Percentiles rank a stretch among this genome's conserved stretches.
Evolutionary conservation across 1,139 yeast genomes (phyloP).

Genomic region (Blastobotrys aristatus): DNA sequence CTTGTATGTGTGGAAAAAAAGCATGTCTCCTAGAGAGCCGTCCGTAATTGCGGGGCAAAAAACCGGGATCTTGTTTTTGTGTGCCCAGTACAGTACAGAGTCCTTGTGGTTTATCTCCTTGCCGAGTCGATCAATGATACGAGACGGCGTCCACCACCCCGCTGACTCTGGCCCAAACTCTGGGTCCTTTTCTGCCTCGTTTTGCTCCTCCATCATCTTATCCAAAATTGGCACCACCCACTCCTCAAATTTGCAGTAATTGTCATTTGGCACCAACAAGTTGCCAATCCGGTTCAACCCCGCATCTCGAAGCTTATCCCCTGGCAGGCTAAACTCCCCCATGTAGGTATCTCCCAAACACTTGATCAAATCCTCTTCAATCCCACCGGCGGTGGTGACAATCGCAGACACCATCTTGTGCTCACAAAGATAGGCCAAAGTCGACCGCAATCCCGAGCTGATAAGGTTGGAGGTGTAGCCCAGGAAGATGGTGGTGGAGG

Average conservation of each 20-base stretch:
- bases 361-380: conserved; percentile 94
- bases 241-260: conserved; percentile 94
- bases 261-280: conserved; percentile 92
- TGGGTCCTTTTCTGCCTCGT: conserved; percentile 47
- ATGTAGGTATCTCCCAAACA: conserved; percentile 92
- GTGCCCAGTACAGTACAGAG: conserved; percentile 97
- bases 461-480: conserved; percentile 97
- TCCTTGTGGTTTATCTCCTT: conserved; percentile 90
- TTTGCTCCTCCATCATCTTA: conserved; percentile 83
- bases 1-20: conserved; percentile 95
- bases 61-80: conserved; percentile 89
- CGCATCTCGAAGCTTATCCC: conserved; percentile 77
- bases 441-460: conserved; percentile 89
- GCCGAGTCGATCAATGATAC: conserved; percentile 86
- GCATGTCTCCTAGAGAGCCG: conserved; percentile 98
- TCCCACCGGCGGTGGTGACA: conserved; percentile 96
- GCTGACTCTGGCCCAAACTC: conserved; percentile 58
- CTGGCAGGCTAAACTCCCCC: conserved; percentile 84
- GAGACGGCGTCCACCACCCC: conserved; percentile 85
- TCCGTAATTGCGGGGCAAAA: conserved; percentile 98
- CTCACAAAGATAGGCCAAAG: conserved; percentile 81
- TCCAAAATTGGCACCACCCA: conserved; percentile 96
- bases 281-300: conserved; percentile 98
- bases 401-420: conserved; percentile 92
- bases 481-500: conserved; percentile 83